Percentiles rank a stretch among this genome's conserved stretches.
These are phyloP conservation scores for Myxozyma lipomycoides DNA, from an alignment of 805 yeast species.

Conservation along the genomic window DNA sequence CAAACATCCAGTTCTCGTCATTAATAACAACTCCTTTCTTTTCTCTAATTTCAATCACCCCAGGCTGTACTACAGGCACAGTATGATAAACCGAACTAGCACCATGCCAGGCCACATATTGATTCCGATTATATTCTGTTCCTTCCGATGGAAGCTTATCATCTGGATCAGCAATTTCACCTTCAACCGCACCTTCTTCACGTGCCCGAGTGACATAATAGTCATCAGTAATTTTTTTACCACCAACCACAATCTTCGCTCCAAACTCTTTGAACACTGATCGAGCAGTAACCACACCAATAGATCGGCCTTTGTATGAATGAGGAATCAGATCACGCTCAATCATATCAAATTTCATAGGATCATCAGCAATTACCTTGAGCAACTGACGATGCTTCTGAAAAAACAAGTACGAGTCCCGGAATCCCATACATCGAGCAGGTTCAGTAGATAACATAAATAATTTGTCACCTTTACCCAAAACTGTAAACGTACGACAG, in stretches of 20 bases:
- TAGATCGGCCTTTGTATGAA: constrained; percentile 84
- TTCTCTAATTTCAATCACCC: constrained; percentile 15
- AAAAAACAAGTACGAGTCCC: constrained; percentile 85
- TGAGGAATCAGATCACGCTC: constrained; percentile 78
- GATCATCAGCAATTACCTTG: constrained; percentile 68
- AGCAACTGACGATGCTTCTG: constrained; percentile 76
- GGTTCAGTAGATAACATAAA: constrained; percentile 96
- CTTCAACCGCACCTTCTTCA: constrained; percentile 59
- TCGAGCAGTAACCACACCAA: constrained; percentile 86
- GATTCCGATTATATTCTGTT: constrained; percentile 45
- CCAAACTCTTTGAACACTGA: constrained; percentile 91
- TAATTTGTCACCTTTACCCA: constrained; percentile 61
- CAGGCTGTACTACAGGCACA: constrained; percentile 26
- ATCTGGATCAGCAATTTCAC: constrained; percentile 67
- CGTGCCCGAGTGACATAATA: constrained; percentile 66
- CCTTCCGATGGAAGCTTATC: constrained; percentile 47
- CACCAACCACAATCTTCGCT: constrained; percentile 72
- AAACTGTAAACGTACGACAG: constrained; percentile 43
- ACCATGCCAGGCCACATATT: constrained; percentile 54
- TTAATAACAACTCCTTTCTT: constrained; percentile 40
- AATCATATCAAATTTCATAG: constrained; percentile 78
- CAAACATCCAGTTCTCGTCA: constrained; percentile 79
- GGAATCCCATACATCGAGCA: constrained; percentile 88
- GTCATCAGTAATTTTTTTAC: constrained; percentile 78
- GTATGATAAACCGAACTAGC: constrained; percentile 44